These are phyloP conservation scores for Sechiopsis laciniata DNA, from an alignment of 306 rosid species.

Conservation along the genomic window DNA sequence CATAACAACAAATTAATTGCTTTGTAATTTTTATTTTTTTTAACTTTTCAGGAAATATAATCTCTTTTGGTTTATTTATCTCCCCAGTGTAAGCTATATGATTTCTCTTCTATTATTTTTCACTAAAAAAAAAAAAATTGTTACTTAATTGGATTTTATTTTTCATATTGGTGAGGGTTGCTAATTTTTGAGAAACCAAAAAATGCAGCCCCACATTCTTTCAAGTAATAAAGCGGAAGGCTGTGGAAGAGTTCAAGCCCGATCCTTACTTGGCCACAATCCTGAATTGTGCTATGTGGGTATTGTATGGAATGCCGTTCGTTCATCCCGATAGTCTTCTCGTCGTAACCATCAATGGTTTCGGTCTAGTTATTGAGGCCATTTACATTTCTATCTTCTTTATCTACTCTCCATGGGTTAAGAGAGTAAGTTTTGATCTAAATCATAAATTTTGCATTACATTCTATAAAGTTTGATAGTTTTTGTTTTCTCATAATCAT, in stretches of 20 bases:
- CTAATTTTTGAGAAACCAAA: too few relatives aligned
- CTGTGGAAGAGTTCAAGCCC: conserved; percentile 68
- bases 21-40: background rate
- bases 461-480: too few relatives aligned
- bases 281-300: conserved; percentile 50
- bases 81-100: conserved; percentile 50
- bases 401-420: conserved; percentile 33
- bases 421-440: conserved; percentile 34
- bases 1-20: too few relatives aligned
- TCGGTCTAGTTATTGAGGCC: conserved; percentile 49
- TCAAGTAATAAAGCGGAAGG: conserved; percentile 40
- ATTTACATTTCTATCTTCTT: conserved; percentile 34
- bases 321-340: conserved; percentile 49
- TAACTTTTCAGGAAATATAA: conserved; percentile 70
- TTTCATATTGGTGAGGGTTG: background rate
- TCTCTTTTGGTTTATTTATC: conserved; percentile 57
- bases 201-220: conserved; percentile 66
- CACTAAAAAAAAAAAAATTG: background rate
- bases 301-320: conserved; percentile 57
- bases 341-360: conserved; percentile 55
- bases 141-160: background rate
- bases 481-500: too few relatives aligned
- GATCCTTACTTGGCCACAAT: conserved; percentile 54
- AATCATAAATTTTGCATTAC: background rate
- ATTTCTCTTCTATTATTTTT: background rate